Conservation (phyloP, 2,329 filamentous ascomycete species). For the Teratosphaeria viscida region DNA sequence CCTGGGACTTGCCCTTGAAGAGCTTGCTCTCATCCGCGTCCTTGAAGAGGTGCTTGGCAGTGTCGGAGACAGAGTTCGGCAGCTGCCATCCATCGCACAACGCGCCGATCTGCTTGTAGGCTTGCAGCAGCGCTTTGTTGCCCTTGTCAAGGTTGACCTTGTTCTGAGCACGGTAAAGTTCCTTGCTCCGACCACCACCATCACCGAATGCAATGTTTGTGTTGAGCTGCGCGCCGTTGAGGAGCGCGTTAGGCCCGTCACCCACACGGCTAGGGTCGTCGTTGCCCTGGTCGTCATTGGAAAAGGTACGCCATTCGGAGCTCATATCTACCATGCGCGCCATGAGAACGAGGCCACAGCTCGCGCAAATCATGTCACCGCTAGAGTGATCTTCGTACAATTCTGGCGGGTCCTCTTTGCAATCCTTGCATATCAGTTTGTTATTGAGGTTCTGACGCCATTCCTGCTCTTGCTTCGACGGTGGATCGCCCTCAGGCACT, state of each 20-base stretch:
- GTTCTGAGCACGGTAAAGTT: slow-evolving; percentile 75
- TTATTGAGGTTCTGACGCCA: slow-evolving; percentile 83
- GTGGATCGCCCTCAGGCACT: slow-evolving; percentile 29
- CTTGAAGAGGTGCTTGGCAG: slow-evolving; percentile 92
- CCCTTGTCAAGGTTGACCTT: slow-evolving; percentile 71
- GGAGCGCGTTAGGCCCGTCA: slow-evolving; percentile 77
- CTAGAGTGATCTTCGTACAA: slow-evolving; percentile 86
- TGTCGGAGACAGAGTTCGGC: slow-evolving; percentile 70
- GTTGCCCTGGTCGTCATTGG: slow-evolving; percentile 92
- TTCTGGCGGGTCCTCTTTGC: slow-evolving; percentile 83
- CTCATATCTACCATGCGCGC: slow-evolving; percentile 90
- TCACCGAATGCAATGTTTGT: slow-evolving; percentile 81
- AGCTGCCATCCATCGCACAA: slow-evolving; percentile 80
- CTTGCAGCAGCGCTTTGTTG: slow-evolving; percentile 69
- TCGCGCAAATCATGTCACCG: slow-evolving; percentile 84
- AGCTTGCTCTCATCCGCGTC: slow-evolving; percentile 83
- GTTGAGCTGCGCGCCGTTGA: slow-evolving; percentile 75
- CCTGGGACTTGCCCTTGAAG: slow-evolving; percentile 91
- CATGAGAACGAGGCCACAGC: slow-evolving; percentile 82
- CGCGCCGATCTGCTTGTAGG: slow-evolving; percentile 78
- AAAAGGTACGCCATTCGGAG: slow-evolving; percentile 97
- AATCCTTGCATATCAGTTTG: slow-evolving; percentile 78
- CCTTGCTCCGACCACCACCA: slow-evolving; percentile 57
- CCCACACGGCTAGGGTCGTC: slow-evolving; percentile 98
- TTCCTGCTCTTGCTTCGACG: slow-evolving; percentile 29